Base-by-base conservation (phyloP, 495 filamentous ascomycete species). In the Penicillium diatomitis region DNA sequence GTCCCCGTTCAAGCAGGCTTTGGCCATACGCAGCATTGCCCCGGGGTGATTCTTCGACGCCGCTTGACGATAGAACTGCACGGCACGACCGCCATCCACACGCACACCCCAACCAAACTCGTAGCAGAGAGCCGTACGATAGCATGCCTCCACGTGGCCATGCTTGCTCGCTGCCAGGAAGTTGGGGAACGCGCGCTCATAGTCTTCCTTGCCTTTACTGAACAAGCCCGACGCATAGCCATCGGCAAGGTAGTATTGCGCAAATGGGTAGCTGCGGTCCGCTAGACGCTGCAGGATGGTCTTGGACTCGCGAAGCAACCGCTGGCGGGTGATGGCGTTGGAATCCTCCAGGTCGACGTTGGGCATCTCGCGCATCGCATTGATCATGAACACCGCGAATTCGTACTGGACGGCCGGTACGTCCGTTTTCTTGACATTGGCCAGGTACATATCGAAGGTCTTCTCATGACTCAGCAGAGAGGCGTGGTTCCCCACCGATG, bases 41-140 rank as follows among this genome's bases (percentile, higher is more conserved):
- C 92, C 92, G 0, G 92, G 92, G 52, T 99, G 92, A 51, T 87
- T 87, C 66, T 95, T 96, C 3, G 88, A 87, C 8, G 94, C 91
- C 2, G 90, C 80, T 43, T 86, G 83, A 28, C 92, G 83, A 62
- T 94, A 87, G 67, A 94, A 99, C 58, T 96, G 87, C 10, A 90
- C 87, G 20, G 94, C 94, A 68, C 95, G 95, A 34, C 83, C 77
- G 37, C 83, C 83, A 59, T 96, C 91, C 50, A 87, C 88, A 33
- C 88, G 79, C 49, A 84, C 90, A 20, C 92, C 92, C 92, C 94
- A 97, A 52, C 90, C 94, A 68, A 96, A 97, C 61, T 99, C 92
- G 68, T 95, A 96, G 72, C 91, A 97, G 34, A 99, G 71, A 4
- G 86, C 92, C 41, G 91, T 84, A 45, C 92, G 85, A 68, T 96